These are phyloP conservation scores for Cladosporium sp. DNA, from an alignment of 2,329 filamentous ascomycete genomes.

Conservation along the genomic window DNA sequence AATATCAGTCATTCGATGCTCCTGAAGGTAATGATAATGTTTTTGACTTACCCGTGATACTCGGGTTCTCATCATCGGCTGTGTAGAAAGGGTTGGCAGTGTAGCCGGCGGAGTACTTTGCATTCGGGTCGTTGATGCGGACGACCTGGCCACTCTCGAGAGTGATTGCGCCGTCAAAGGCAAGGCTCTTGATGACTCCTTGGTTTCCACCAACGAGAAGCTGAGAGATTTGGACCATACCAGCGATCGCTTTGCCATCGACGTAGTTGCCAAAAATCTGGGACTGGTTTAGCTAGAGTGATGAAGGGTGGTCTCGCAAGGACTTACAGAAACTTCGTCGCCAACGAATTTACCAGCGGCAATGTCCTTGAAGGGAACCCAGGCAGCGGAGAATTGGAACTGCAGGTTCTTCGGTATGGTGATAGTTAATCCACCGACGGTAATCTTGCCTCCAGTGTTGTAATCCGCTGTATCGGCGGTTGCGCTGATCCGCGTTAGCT, in stretches of 20 bases:
- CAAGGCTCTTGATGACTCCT: slow-evolving; percentile 8
- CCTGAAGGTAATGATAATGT: neutral
- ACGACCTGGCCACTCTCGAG: slow-evolving; percentile 13
- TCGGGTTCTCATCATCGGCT: slow-evolving; percentile 46
- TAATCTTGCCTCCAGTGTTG: slow-evolving; percentile 45
- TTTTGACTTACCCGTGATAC: slow-evolving; percentile 28
- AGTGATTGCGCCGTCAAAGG: slow-evolving; percentile 12
- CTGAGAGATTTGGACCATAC: slow-evolving; percentile 35
- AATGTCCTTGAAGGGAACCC: slow-evolving; percentile 38
- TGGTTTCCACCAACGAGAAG: slow-evolving; percentile 24
- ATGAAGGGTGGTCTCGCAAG: neutral
- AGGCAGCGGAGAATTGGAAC: slow-evolving; percentile 46
- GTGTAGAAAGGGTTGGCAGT: slow-evolving; percentile 39
- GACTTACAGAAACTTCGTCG: slow-evolving; percentile 24
- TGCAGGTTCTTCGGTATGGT: slow-evolving; percentile 48
- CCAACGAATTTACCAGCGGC: slow-evolving; percentile 19
- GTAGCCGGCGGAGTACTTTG: slow-evolving; percentile 26
- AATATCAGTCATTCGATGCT: neutral
- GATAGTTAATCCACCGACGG: slow-evolving; percentile 43
- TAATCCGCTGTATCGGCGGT: slow-evolving; percentile 20
- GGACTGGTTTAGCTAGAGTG: neutral
- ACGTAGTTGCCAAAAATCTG: slow-evolving; percentile 38
- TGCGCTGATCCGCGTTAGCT: slow-evolving; percentile 11
- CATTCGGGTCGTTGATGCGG: slow-evolving; percentile 22
- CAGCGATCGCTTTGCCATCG: slow-evolving; percentile 33